Percentiles rank a stretch among this genome's conserved stretches.
Conservation (phyloP, 306 rosid genomes). For the Trifolium subterraneum region DNA sequence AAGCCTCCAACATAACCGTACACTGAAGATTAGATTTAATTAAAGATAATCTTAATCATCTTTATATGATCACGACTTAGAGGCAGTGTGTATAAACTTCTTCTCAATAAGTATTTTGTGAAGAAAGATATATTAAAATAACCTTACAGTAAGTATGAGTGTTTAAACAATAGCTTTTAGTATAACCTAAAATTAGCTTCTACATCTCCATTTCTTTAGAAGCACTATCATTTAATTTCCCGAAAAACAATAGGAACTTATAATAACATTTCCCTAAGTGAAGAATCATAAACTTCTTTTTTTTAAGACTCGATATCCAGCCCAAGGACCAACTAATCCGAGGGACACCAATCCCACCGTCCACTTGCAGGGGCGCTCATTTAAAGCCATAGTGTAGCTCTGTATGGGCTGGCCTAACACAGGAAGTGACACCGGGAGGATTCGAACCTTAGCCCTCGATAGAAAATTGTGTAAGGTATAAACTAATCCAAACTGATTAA, state of each 20-base stretch:
- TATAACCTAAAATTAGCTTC: not conserved
- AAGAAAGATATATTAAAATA: not conserved
- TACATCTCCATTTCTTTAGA: not conserved
- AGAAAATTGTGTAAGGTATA: not conserved
- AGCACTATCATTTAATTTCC: not conserved
- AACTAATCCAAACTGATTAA: not conserved
- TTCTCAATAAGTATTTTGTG: not conserved
- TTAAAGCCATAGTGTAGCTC: no score
- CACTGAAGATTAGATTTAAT: not conserved
- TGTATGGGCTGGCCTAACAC: no score
- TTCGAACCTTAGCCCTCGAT: no score
- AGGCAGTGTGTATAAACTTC: not conserved
- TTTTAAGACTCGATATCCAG: no score
- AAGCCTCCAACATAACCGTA: not conserved
- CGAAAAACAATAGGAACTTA: not conserved
- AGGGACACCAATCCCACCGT: no score
- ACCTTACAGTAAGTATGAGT: not conserved
- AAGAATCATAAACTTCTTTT: not conserved
- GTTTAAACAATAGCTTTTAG: not conserved
- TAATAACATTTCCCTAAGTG: not conserved
- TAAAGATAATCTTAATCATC: not conserved
- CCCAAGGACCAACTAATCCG: no score
- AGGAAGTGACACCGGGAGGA: no score
- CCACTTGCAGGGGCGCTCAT: no score
- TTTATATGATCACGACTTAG: not conserved